phyloP scores from a whole-genome alignment of 164 flowering plant species.

The Tetracentron sinense region DNA sequence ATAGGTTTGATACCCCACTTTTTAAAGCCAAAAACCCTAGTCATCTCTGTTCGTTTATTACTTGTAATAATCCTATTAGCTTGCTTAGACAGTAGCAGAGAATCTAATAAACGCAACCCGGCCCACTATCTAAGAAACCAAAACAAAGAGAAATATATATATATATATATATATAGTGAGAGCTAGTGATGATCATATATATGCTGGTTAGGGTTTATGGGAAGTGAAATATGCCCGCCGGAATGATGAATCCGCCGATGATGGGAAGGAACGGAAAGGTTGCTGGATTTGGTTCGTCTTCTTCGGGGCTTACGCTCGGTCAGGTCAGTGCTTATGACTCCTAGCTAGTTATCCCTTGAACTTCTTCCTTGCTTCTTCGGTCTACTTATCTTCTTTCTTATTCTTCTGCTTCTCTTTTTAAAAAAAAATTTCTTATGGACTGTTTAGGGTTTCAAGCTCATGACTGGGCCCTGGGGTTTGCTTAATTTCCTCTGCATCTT shows the following conservation, averaged over 20 bases:
- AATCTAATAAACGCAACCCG: background rate
- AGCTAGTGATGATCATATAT: background rate
- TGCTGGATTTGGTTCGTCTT: slow-evolving; percentile 27
- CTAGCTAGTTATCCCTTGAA: background rate
- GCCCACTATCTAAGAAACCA: background rate
- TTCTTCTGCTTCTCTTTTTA: background rate
- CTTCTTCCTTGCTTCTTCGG: background rate
- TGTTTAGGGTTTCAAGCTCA: too few species aligned
- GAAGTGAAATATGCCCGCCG: slow-evolving; percentile 19
- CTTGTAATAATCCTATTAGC: slow-evolving; percentile 4
- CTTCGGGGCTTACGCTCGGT: slow-evolving; percentile 29
- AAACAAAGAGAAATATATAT: too few species aligned
- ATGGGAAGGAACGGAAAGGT: slow-evolving; percentile 14
- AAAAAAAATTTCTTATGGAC: too few species aligned
- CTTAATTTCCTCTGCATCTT: too few species aligned
- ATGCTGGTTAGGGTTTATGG: background rate
- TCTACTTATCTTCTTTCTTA: background rate
- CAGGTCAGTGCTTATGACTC: slow-evolving; percentile 29
- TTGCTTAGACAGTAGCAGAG: slow-evolving; percentile 1
- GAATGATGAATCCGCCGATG: slow-evolving; percentile 24
- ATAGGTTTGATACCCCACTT: background rate
- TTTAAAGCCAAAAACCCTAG: background rate
- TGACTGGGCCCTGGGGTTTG: too few species aligned
- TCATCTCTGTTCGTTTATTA: slow-evolving; percentile 2
- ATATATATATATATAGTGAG: background rate